Conservation (phyloP, 1,284 basidiomycete species). For the Tilletia caries region DNA sequence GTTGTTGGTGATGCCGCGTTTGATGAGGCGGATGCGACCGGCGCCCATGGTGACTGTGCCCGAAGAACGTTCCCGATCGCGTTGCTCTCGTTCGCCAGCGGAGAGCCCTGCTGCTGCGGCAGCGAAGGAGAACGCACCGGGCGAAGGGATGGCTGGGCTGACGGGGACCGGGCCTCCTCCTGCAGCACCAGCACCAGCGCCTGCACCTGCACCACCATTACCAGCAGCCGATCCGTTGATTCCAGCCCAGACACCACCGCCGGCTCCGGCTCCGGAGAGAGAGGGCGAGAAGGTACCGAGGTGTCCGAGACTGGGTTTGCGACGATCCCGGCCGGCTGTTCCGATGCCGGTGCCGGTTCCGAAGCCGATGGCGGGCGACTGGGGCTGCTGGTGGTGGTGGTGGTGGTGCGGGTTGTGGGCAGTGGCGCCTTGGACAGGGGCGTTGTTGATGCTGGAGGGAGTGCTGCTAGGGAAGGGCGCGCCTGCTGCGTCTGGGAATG, state of each 20-base stretch:
- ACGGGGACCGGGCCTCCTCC: neutral
- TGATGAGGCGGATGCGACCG: slow-evolving; percentile 1
- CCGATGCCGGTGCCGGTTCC: neutral
- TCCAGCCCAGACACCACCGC: neutral
- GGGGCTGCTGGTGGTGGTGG: too few species aligned
- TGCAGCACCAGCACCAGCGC: neutral
- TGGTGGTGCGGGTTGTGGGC: too few species aligned
- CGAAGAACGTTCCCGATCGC: neutral
- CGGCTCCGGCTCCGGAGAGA: neutral
- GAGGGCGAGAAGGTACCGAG: neutral
- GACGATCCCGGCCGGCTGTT: neutral
- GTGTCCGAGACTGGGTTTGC: slow-evolving; percentile 7
- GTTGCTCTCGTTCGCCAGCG: slow-evolving; percentile 11
- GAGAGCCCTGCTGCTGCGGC: slow-evolving; percentile 31
- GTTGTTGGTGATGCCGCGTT: neutral
- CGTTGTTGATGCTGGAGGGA: slow-evolving; percentile 20
- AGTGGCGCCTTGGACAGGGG: too few species aligned
- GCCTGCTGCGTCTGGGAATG: slow-evolving; percentile 14
- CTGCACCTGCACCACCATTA: neutral
- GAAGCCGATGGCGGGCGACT: neutral
- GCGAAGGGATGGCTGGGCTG: slow-evolving; percentile 32
- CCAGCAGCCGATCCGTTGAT: neutral
- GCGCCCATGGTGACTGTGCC: slow-evolving; percentile 12
- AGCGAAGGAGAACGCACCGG: slow-evolving; percentile 45
- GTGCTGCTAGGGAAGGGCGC: neutral